A percentile compares a stretch with the other conserved stretches of the same genome.
phyloP scores from a whole-genome alignment of 108 stramenopile genomes.

The Skeletonema marinoi region DNA sequence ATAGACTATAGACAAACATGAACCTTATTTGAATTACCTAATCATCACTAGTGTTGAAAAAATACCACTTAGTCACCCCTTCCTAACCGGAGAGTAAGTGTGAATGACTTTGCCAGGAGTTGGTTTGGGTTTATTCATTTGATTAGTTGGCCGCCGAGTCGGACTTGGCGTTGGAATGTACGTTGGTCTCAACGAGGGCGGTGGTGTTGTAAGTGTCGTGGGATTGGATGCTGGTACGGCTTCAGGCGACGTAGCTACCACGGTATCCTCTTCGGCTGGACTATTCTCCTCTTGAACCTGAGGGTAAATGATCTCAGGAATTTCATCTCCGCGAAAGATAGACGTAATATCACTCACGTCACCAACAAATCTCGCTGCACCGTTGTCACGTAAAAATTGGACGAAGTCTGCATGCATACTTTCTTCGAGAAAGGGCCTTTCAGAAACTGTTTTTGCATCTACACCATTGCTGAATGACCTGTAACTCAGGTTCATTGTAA shows the following conservation, averaged over 20 bases:
- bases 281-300: not conserved
- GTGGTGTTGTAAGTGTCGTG: not conserved
- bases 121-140: not conserved
- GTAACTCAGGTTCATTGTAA: slow-evolving; percentile 31
- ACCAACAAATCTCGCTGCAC: slow-evolving; percentile 17
- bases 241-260: not conserved
- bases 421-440: slow-evolving; percentile 30
- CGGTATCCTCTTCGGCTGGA: not conserved
- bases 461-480: slow-evolving; percentile 15
- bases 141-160: not conserved
- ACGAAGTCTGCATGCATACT: slow-evolving; percentile 10
- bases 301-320: slow-evolving; percentile 7
- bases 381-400: slow-evolving; percentile 20
- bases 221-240: not conserved
- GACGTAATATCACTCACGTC: slow-evolving; percentile 12
- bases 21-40: too few species aligned
- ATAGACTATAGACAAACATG: not conserved
- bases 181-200: not conserved
- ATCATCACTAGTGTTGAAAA: not conserved
- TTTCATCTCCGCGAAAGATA: slow-evolving; percentile 29
- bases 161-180: not conserved
- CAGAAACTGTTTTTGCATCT: slow-evolving; percentile 21
- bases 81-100: not conserved
- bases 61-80: not conserved
- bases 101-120: not conserved